Evolutionary conservation across 768 basidiomycete species (phyloP).

Genomic region (Boletus rubroflammeus): DNA sequence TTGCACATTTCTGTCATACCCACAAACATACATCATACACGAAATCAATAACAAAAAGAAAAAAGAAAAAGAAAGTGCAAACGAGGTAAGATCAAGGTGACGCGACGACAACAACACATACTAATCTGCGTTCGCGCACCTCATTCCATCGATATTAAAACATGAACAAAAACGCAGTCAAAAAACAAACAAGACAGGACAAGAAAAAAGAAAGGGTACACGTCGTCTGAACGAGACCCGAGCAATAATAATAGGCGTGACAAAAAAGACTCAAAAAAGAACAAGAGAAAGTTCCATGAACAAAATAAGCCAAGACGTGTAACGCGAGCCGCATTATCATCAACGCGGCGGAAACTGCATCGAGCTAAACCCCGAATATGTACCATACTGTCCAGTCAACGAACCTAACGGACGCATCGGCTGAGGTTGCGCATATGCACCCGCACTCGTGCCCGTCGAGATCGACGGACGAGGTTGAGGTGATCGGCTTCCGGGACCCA

Average conservation of each 20-base stretch:
- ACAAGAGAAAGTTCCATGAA: background rate
- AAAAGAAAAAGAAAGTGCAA: background rate
- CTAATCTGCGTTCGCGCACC: background rate
- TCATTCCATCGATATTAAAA: background rate
- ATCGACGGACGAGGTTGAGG: conserved; percentile 19
- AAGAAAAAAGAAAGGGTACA: background rate
- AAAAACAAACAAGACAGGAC: background rate
- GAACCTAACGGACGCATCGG: conserved; percentile 17
- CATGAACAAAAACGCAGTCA: background rate
- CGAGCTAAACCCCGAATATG: conserved; percentile 19
- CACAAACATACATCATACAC: conserved; percentile 35
- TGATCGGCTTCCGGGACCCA: conserved; percentile 13
- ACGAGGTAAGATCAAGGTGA: background rate
- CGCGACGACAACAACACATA: background rate
- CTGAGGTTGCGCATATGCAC: conserved; percentile 25
- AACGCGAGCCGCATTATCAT: background rate
- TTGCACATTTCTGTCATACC: background rate
- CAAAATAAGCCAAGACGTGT: background rate
- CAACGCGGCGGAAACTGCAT: conserved; percentile 24
- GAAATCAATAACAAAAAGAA: conserved; percentile 8
- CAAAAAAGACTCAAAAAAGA: background rate
- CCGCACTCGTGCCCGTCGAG: conserved; percentile 1
- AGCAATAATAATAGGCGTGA: conserved; percentile 25
- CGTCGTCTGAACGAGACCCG: conserved; percentile 2
- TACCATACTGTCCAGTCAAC: conserved; percentile 16